phyloP scores from a whole-genome alignment of 495 filamentous ascomycete species.

The Tuber brumale region DNA sequence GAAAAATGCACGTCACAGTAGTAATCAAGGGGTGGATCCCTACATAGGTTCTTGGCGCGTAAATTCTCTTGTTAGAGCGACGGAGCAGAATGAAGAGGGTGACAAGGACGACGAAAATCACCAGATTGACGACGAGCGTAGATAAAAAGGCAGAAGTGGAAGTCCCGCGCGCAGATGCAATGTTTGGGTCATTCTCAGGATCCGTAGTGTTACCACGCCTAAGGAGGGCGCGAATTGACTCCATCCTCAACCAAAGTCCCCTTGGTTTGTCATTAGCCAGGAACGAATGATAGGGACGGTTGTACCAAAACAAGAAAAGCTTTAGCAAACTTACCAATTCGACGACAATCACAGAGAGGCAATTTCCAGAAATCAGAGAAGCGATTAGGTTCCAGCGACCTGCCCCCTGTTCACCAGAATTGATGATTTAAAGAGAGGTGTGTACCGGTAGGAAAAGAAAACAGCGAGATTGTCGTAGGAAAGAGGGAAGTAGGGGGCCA shows the following conservation, averaged over 20 bases:
- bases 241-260: slow-evolving; percentile 22
- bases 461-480: not conserved
- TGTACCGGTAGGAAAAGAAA: not conserved
- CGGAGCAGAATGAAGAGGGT: slow-evolving; percentile 71
- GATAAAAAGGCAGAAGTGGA: slow-evolving; percentile 55
- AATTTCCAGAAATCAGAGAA: not conserved
- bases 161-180: slow-evolving; percentile 34
- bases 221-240: slow-evolving; percentile 10
- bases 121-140: slow-evolving; percentile 62
- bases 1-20: slow-evolving; percentile 3
- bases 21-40: slow-evolving; percentile 46
- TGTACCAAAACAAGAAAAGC: not conserved
- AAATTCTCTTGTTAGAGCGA: slow-evolving; percentile 63
- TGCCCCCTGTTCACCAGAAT: not conserved
- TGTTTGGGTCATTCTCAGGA: slow-evolving; percentile 30
- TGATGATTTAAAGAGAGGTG: not conserved
- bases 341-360: not conserved
- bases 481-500: not conserved
- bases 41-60: slow-evolving; percentile 83
- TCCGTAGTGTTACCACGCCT: slow-evolving; percentile 9
- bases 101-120: slow-evolving; percentile 61
- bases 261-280: not conserved
- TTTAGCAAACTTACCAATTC: not conserved
- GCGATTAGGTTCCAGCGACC: not conserved
- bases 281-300: not conserved